phyloP scores from a whole-genome alignment of 768 basidiomycete species.

The Phylloporus sp. region DNA sequence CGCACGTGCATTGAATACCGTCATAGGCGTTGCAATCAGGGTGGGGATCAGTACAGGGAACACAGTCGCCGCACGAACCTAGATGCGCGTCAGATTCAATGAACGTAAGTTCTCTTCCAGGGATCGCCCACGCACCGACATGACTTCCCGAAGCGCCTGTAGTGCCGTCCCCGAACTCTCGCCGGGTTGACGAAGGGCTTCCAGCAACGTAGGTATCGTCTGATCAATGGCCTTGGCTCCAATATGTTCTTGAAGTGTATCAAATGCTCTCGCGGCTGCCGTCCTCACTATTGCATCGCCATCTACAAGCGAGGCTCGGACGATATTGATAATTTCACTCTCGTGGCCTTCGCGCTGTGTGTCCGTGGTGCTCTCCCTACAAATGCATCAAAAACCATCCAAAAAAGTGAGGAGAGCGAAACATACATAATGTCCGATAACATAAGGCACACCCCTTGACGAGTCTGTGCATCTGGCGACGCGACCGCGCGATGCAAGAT shows the following conservation, averaged over 20 bases:
- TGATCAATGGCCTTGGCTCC: slow-evolving; percentile 92
- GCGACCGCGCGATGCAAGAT: slow-evolving; percentile 66
- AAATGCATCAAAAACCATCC: slow-evolving; percentile 4
- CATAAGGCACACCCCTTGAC: slow-evolving; percentile 85
- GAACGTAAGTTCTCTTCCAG: background rate
- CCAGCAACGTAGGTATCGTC: slow-evolving; percentile 91
- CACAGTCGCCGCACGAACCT: slow-evolving; percentile 92
- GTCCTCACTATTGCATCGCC: slow-evolving; percentile 79
- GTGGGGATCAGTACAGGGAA: slow-evolving; percentile 98
- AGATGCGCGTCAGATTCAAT: slow-evolving; percentile 2
- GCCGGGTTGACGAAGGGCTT: slow-evolving; percentile 90
- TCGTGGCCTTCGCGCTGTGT: slow-evolving; percentile 84
- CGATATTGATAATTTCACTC: slow-evolving; percentile 81
- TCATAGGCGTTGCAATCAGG: slow-evolving; percentile 84
- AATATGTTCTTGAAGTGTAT: slow-evolving; percentile 87
- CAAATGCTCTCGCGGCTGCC: slow-evolving; percentile 87
- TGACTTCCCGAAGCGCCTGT: slow-evolving; percentile 89
- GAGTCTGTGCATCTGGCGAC: slow-evolving; percentile 59
- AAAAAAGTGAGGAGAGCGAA: background rate
- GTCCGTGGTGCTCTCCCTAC: slow-evolving; percentile 80
- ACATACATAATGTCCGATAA: slow-evolving; percentile 84
- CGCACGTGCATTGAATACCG: slow-evolving; percentile 92
- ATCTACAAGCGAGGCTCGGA: slow-evolving; percentile 84
- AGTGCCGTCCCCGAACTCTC: slow-evolving; percentile 93
- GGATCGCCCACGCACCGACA: slow-evolving; percentile 57